These are phyloP conservation scores for Hippophae gyantsensis DNA, from an alignment of 306 rosid genomes.

Conservation along the genomic window DNA sequence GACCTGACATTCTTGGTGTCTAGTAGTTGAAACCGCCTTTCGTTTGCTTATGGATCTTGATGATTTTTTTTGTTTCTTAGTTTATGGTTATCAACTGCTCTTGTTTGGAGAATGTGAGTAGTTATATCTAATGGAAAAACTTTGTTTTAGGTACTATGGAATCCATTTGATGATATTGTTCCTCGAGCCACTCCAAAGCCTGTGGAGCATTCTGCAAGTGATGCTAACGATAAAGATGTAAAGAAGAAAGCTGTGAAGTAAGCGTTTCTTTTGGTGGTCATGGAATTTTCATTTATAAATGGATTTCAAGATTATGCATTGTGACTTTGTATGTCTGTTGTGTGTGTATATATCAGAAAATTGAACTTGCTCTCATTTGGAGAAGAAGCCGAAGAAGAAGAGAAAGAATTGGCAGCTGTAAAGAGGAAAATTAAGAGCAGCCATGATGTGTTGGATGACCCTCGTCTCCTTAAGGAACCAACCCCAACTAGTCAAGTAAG, in stretches of 20 bases:
- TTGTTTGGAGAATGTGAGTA: constrained; percentile 15
- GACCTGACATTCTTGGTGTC: background rate
- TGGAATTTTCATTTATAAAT: constrained; percentile 11
- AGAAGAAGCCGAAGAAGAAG: constrained; percentile 96
- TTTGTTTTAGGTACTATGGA: constrained; percentile 67
- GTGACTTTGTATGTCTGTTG: background rate
- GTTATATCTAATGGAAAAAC: constrained; percentile 10
- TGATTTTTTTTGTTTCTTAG: background rate
- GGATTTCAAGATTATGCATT: constrained; percentile 1
- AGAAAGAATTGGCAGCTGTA: constrained; percentile 64
- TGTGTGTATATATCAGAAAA: constrained; percentile 39
- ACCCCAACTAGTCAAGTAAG: constrained; percentile 25
- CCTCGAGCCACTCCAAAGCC: constrained; percentile 50
- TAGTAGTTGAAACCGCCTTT: constrained; percentile 3
- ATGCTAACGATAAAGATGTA: constrained; percentile 39
- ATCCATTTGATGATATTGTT: constrained; percentile 81
- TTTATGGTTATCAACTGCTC: background rate
- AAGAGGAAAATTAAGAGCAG: constrained; percentile 93
- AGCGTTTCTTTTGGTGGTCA: constrained; percentile 12
- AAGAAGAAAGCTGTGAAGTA: constrained; percentile 83
- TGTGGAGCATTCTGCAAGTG: constrained; percentile 27
- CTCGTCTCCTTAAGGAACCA: constrained; percentile 78
- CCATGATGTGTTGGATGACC: constrained; percentile 92
- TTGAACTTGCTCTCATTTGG: constrained; percentile 84
- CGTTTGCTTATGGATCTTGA: background rate